Evolutionary conservation across 2,329 filamentous ascomycete genomes (phyloP).

Genomic region (Cercospora sp.): DNA sequence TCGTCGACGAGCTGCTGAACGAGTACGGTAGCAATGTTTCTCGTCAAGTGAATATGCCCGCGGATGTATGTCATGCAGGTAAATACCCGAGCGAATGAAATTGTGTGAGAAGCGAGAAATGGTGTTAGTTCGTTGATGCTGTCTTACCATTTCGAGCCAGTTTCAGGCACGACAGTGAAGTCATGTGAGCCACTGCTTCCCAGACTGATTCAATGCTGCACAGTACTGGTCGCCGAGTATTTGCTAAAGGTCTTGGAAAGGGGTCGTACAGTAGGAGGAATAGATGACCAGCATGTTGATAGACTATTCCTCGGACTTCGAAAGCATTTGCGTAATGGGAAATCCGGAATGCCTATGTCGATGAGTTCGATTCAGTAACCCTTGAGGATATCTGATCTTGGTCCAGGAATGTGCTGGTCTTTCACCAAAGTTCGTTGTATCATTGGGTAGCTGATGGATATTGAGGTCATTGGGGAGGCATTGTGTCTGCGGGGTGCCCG

Average conservation of each 20-base stretch:
- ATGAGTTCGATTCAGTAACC: background rate
- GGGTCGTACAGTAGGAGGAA: background rate
- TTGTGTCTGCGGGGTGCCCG: background rate
- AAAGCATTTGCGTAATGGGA: background rate
- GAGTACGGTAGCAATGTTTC: background rate
- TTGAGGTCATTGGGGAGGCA: background rate
- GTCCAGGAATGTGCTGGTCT: background rate
- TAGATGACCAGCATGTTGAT: background rate
- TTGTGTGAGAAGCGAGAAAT: background rate
- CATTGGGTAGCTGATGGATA: background rate
- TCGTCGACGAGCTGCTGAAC: background rate
- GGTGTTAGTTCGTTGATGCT: background rate
- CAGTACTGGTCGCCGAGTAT: background rate
- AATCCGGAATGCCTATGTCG: background rate
- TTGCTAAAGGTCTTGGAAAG: background rate
- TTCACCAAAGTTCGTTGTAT: background rate
- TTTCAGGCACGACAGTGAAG: background rate
- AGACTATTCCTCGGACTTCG: background rate
- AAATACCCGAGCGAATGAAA: background rate
- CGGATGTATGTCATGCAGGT: background rate
- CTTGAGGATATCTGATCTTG: background rate
- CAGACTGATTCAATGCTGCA: background rate
- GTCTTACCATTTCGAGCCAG: constrained; percentile 1
- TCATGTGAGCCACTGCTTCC: background rate
- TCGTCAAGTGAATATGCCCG: background rate